Conservation (phyloP, 164 flowering plant species). For the Houttuynia cordata region DNA sequence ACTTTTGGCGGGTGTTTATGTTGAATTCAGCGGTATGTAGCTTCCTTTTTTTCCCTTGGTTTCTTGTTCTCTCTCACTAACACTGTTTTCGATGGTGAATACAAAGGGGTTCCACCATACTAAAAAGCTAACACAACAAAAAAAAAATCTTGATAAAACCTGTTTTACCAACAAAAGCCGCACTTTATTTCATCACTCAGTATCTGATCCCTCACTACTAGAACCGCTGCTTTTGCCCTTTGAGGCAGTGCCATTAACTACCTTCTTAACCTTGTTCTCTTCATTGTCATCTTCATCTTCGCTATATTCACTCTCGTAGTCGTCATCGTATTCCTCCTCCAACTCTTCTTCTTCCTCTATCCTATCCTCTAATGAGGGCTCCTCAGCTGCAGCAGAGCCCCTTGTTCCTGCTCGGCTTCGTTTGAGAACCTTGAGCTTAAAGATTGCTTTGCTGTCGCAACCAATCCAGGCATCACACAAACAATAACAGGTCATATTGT, state of each 20-base stretch:
- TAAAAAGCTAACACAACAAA: too few relatives aligned
- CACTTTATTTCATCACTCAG: constrained; percentile 6
- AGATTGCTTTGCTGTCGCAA: constrained; percentile 49
- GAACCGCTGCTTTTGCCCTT: constrained; percentile 21
- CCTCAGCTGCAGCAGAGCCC: constrained; percentile 34
- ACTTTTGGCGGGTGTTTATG: too few relatives aligned
- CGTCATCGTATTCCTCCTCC: constrained; percentile 70
- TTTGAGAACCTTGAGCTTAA: constrained; percentile 64
- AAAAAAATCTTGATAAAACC: too few relatives aligned
- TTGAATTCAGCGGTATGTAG: too few relatives aligned
- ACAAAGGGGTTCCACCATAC: too few relatives aligned
- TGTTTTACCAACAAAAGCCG: too few relatives aligned
- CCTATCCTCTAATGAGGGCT: constrained; percentile 39
- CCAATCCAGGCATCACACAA: constrained; percentile 90
- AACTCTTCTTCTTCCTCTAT: constrained; percentile 64
- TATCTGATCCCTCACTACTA: constrained; percentile 37
- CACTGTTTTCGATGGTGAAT: too few relatives aligned
- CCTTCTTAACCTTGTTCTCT: constrained; percentile 18
- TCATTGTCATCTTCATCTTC: constrained; percentile 52
- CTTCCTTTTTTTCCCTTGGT: not conserved
- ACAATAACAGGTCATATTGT: constrained; percentile 60
- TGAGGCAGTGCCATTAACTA: constrained; percentile 19
- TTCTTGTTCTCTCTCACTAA: constrained; percentile 11
- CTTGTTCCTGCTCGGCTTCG: constrained; percentile 68
- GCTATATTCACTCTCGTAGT: constrained; percentile 92